Evolutionary conservation across 768 basidiomycete genomes (phyloP).

Genomic region (Plicaturopsis crispa): DNA sequence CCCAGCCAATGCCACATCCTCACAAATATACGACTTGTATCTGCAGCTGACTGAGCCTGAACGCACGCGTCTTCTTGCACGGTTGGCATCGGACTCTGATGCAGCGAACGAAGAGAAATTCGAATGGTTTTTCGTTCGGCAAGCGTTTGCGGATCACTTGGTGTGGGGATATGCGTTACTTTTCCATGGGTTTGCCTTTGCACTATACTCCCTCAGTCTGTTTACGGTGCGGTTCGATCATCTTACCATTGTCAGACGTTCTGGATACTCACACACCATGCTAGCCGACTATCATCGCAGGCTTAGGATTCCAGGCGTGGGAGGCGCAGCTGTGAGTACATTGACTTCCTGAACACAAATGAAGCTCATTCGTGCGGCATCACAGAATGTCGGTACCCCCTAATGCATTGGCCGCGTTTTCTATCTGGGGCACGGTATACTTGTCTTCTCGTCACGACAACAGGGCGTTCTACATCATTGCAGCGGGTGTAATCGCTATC

Average conservation of each 20-base stretch:
- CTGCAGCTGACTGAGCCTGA: conserved; percentile 45
- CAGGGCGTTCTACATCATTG: conserved; percentile 48
- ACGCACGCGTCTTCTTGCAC: conserved; percentile 37
- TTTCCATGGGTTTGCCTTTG: conserved; percentile 58
- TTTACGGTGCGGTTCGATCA: conserved; percentile 35
- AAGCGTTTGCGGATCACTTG: conserved; percentile 49
- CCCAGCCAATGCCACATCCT: background rate
- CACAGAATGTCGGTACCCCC: conserved; percentile 55
- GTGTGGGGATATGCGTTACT: conserved; percentile 54
- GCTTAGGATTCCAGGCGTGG: conserved; percentile 51
- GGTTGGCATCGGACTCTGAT: conserved; percentile 47
- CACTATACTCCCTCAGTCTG: conserved; percentile 48
- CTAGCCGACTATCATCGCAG: conserved; percentile 53
- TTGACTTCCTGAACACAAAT: background rate
- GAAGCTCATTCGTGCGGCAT: background rate
- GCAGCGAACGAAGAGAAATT: conserved; percentile 46
- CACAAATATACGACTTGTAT: background rate
- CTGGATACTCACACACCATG: background rate
- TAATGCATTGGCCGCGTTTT: conserved; percentile 40
- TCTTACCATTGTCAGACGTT: too few relatives aligned
- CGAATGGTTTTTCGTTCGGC: conserved; percentile 47
- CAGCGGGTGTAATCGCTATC: conserved; percentile 39
- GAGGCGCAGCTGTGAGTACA: conserved; percentile 45
- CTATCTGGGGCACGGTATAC: conserved; percentile 45
- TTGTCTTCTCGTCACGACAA: conserved; percentile 35